These are phyloP conservation scores for Tuber melanosporum DNA, from an alignment of 495 filamentous ascomycete genomes.

Conservation along the genomic window DNA sequence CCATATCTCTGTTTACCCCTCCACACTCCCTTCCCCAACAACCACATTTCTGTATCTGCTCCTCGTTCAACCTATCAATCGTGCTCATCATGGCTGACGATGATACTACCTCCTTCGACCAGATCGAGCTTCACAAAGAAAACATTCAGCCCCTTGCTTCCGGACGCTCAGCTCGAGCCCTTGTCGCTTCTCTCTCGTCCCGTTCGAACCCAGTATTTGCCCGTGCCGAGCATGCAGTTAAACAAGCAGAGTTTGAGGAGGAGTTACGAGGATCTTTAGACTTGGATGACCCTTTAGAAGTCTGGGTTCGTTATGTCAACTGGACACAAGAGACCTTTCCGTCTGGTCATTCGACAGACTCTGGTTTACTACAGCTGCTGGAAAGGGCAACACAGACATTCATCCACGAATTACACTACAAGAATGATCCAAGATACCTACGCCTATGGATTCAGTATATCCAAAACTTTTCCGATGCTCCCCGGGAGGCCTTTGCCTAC, in stretches of 20 bases:
- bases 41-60: not conserved
- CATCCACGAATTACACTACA: conserved; percentile 75
- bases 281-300: conserved; percentile 88
- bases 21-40: not conserved
- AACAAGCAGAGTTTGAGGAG: conserved; percentile 75
- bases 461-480: conserved; percentile 80
- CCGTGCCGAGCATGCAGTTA: conserved; percentile 65
- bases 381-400: conserved; percentile 90
- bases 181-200: conserved; percentile 57
- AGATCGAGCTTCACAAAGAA: conserved; percentile 95
- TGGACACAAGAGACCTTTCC: conserved; percentile 96
- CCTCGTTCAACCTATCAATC: conserved; percentile 11
- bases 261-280: conserved; percentile 73
- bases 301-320: conserved; percentile 93
- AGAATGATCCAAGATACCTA: conserved; percentile 88
- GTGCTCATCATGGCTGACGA: conserved; percentile 24
- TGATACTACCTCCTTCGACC: conserved; percentile 70
- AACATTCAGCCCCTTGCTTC: conserved; percentile 91
- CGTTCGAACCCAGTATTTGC: conserved; percentile 54
- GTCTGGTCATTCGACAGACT: conserved; percentile 87
- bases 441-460: conserved; percentile 93
- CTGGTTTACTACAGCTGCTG: conserved; percentile 77
- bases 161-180: conserved; percentile 80
- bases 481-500: conserved; percentile 86
- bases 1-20: not conserved